Conservation (phyloP, 371 early-diverging fungal species). For the Mortierella sp. region DNA sequence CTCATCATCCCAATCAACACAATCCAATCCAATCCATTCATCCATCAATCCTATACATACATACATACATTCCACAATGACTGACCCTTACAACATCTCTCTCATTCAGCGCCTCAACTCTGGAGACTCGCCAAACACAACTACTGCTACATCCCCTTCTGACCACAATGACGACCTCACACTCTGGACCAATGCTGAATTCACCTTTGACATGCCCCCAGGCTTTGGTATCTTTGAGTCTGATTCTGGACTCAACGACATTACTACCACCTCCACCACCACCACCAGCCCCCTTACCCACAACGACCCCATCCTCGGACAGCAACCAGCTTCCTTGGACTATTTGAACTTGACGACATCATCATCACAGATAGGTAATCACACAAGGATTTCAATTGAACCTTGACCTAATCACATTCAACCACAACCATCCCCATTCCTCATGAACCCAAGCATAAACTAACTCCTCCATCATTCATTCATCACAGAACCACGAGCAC, state of each 20-base stretch:
- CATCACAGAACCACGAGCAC: conserved; percentile 20
- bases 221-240: conserved; percentile 68
- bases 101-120: conserved; percentile 51
- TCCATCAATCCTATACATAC: no score
- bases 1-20: no score
- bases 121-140: conserved; percentile 19
- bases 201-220: conserved; percentile 73
- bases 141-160: conserved; percentile 30
- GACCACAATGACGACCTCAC: conserved; percentile 51
- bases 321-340: conserved; percentile 12
- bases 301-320: conserved; percentile 6
- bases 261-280: conserved; percentile 19
- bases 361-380: conserved; percentile 7
- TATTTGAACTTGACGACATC: conserved; percentile 23
- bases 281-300: conserved; percentile 1
- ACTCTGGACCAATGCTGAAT: conserved; percentile 73
- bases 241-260: conserved; percentile 52
- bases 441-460: no score
- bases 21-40: no score
- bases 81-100: conserved; percentile 34
- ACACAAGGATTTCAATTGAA: no score
- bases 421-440: neutral
- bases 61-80: no score
- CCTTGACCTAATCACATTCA: no score
- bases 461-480: neutral